A percentile compares a stretch with the other conserved stretches of the same genome.
Evolutionary conservation across 2,329 filamentous ascomycete genomes (phyloP).

Genomic region (Botrytis pseudocinerea): DNA sequence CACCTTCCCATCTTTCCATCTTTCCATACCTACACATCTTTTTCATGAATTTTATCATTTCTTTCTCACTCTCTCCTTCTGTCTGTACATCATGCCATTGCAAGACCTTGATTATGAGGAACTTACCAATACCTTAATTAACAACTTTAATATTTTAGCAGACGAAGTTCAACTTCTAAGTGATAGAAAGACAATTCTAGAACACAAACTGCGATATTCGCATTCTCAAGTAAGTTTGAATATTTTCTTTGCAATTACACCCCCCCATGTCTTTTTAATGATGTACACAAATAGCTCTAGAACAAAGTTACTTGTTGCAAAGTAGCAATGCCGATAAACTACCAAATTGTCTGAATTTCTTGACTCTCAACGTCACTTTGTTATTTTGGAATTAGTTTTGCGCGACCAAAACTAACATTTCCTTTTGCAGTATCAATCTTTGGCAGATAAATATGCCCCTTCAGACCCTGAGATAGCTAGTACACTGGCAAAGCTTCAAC

Average conservation of each 20-base stretch:
- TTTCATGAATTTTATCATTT: not conserved
- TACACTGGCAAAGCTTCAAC: conserved; percentile 65
- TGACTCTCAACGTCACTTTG: conserved; percentile 26
- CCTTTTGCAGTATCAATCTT: conserved; percentile 57
- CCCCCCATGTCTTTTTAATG: conserved; percentile 38
- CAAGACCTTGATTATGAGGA: conserved; percentile 39
- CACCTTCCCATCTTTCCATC: not conserved
- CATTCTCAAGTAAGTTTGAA: conserved; percentile 61
- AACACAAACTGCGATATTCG: conserved; percentile 66
- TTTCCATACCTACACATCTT: not conserved
- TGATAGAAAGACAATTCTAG: conserved; percentile 64
- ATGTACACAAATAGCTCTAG: conserved; percentile 73
- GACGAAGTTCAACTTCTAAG: conserved; percentile 64
- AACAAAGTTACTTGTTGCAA: conserved; percentile 61
- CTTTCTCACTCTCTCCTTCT: conserved; percentile 13
- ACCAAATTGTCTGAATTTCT: conserved; percentile 52
- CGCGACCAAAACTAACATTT: conserved; percentile 36
- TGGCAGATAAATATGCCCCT: conserved; percentile 68
- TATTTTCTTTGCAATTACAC: conserved; percentile 8
- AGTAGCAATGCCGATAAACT: conserved; percentile 61
- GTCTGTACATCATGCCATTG: conserved; percentile 35
- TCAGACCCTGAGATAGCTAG: conserved; percentile 63
- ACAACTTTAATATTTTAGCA: conserved; percentile 65
- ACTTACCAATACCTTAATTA: conserved; percentile 58
- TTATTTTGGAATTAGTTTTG: conserved; percentile 19